These are phyloP conservation scores for Pseudoneurospora amorphoporcata DNA, from an alignment of 495 filamentous ascomycete species.

Conservation along the genomic window DNA sequence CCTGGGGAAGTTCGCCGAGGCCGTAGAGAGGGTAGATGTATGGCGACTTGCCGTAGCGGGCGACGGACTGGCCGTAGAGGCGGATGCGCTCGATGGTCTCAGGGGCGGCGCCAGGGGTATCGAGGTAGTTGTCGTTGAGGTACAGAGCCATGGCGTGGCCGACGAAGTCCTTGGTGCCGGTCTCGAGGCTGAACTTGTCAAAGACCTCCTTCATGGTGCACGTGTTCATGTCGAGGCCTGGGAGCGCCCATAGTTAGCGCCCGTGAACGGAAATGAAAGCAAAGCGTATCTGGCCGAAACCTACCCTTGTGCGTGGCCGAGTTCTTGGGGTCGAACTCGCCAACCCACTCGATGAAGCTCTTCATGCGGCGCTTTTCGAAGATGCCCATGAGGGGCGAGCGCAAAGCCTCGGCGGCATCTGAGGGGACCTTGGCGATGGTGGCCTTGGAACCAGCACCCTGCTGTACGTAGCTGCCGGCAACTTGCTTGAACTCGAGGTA, in stretches of 20 bases:
- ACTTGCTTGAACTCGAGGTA: conserved; percentile 99
- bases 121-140: conserved; percentile 78
- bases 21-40: conserved; percentile 99
- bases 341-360: conserved; percentile 95
- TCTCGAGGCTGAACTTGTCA: conserved; percentile 90
- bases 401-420: conserved; percentile 80
- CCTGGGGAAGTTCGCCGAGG: conserved; percentile 93
- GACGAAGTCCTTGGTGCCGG: conserved; percentile 88
- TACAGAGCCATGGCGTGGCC: conserved; percentile 98
- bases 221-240: conserved; percentile 68
- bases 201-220: conserved; percentile 96
- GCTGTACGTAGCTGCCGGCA: conserved; percentile 94
- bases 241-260: neutral
- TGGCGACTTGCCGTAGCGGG: conserved; percentile 94
- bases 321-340: conserved; percentile 76
- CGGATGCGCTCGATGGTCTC: conserved; percentile 88
- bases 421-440: conserved; percentile 96
- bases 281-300: conserved; percentile 13
- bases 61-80: conserved; percentile 96
- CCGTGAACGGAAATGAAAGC: neutral
- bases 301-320: conserved; percentile 77
- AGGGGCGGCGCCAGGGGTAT: conserved; percentile 56
- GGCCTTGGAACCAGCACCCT: conserved; percentile 65
- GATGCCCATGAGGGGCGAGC: conserved; percentile 88
- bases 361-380: conserved; percentile 97